These are phyloP conservation scores for Fistulinella prunicolor DNA, from an alignment of 768 basidiomycete species.

Conservation along the genomic window DNA sequence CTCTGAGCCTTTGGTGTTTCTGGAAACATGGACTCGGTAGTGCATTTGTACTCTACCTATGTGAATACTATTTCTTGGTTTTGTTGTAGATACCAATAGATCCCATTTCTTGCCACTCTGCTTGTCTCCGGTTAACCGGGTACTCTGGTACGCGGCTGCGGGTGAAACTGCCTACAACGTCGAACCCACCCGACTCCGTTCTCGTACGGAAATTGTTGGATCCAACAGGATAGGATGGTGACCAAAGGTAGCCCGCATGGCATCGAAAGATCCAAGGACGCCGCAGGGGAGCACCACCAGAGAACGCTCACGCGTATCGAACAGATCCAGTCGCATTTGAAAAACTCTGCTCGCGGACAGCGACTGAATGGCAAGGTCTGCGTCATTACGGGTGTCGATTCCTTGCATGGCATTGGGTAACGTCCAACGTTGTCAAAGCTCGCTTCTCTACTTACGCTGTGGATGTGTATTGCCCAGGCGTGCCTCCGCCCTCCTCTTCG, in stretches of 20 bases:
- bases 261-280: slow-evolving; percentile 11
- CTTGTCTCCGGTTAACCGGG: neutral
- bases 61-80: slow-evolving; percentile 10
- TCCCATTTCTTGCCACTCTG: neutral
- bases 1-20: slow-evolving; percentile 10
- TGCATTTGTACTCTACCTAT: slow-evolving; percentile 7
- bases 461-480: slow-evolving; percentile 44
- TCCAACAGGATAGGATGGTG: slow-evolving; percentile 13
- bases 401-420: slow-evolving; percentile 86
- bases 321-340: slow-evolving; percentile 67
- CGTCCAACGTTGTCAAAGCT: slow-evolving; percentile 9
- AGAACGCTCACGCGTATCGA: slow-evolving; percentile 64
- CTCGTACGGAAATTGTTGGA: too few species aligned
- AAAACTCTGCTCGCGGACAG: slow-evolving; percentile 46
- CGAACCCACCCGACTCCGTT: neutral
- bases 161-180: too few species aligned
- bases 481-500: slow-evolving; percentile 68
- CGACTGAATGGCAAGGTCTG: slow-evolving; percentile 77
- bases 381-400: slow-evolving; percentile 85
- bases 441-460: slow-evolving; percentile 13
- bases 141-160: too few species aligned
- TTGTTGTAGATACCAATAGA: slow-evolving; percentile 15
- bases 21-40: slow-evolving; percentile 11
- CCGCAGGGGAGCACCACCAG: slow-evolving; percentile 51
- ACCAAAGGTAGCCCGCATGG: slow-evolving; percentile 10